Conservation (phyloP, 2,329 filamentous ascomycete species). For the Mycogone perniciosa region DNA sequence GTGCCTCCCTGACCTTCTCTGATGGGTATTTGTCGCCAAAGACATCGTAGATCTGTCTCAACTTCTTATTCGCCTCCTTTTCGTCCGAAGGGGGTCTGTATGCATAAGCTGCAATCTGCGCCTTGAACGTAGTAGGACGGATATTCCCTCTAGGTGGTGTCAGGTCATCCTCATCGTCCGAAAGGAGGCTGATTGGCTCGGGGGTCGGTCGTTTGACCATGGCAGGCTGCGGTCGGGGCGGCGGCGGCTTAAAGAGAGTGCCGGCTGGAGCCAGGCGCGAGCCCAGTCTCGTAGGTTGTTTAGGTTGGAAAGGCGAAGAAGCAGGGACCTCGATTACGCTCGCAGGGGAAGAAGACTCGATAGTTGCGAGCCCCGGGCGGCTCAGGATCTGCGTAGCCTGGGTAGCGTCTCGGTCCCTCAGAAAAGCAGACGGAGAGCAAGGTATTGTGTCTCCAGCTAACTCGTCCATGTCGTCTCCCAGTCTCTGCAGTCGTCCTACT, state of each 20-base stretch:
- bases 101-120: slow-evolving; percentile 31
- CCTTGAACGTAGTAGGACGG: slow-evolving; percentile 51
- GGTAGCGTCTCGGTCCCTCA: slow-evolving; percentile 29
- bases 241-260: slow-evolving; percentile 56
- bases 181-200: slow-evolving; percentile 41
- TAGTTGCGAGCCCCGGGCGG: slow-evolving; percentile 28
- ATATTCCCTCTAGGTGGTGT: slow-evolving; percentile 54
- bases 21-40: slow-evolving; percentile 26
- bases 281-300: slow-evolving; percentile 30
- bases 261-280: slow-evolving; percentile 69
- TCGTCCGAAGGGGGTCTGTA: slow-evolving; percentile 43
- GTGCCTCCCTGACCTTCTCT: slow-evolving; percentile 27
- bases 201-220: slow-evolving; percentile 30
- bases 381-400: slow-evolving; percentile 44
- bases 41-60: slow-evolving; percentile 33
- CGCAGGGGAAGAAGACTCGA: slow-evolving; percentile 37
- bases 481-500: slow-evolving; percentile 18
- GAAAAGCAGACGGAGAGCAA: slow-evolving; percentile 34
- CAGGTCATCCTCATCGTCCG: slow-evolving; percentile 40
- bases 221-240: slow-evolving; percentile 23
- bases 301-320: slow-evolving; percentile 67
- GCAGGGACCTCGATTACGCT: slow-evolving; percentile 70
- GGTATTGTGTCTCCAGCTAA: slow-evolving; percentile 40
- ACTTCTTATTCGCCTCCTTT: slow-evolving; percentile 27
- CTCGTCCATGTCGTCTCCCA: slow-evolving; percentile 38